These are phyloP conservation scores for Fraxinus sp. DNA, from an alignment of 305 asterid genomes.

Conservation along the genomic window DNA sequence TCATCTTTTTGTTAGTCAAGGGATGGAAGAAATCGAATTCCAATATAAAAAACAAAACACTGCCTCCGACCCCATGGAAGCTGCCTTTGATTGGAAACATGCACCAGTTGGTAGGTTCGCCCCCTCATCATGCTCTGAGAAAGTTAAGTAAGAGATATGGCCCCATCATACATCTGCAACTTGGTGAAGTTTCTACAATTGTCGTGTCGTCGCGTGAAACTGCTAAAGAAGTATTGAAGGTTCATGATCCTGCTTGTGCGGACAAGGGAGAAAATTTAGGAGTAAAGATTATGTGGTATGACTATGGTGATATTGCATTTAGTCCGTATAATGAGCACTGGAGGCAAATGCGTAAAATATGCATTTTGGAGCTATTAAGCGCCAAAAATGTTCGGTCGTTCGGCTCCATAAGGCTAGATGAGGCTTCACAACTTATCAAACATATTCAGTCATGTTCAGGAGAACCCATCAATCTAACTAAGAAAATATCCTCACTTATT, in stretches of 20 bases:
- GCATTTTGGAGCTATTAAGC: slow-evolving; percentile 4
- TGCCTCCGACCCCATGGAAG: slow-evolving; percentile 30
- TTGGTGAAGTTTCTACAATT: slow-evolving; percentile 23
- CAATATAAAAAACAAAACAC: neutral
- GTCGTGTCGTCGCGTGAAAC: slow-evolving; percentile 21
- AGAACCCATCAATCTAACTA: neutral
- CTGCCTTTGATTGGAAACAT: slow-evolving; percentile 25
- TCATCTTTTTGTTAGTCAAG: neutral
- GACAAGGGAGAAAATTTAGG: slow-evolving; percentile 7
- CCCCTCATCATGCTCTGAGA: slow-evolving; percentile 6
- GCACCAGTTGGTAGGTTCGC: slow-evolving; percentile 11
- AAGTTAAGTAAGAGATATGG: slow-evolving; percentile 24
- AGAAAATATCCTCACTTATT: neutral
- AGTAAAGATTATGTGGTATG: slow-evolving; percentile 6
- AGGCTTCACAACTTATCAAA: neutral
- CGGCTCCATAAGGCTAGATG: slow-evolving; percentile 10
- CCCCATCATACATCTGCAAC: slow-evolving; percentile 17
- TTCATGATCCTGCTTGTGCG: slow-evolving; percentile 16
- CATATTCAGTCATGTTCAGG: neutral
- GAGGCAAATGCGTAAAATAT: slow-evolving; percentile 33
- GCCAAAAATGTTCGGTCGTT: slow-evolving; percentile 16
- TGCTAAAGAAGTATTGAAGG: slow-evolving; percentile 25
- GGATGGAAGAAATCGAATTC: neutral
- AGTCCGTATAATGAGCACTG: slow-evolving; percentile 27
- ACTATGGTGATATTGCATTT: slow-evolving; percentile 5